A percentile compares a stretch with the other conserved stretches of the same genome.
Evolutionary conservation across 495 filamentous ascomycete genomes (phyloP).

Genomic region (Neurospora sp.): DNA sequence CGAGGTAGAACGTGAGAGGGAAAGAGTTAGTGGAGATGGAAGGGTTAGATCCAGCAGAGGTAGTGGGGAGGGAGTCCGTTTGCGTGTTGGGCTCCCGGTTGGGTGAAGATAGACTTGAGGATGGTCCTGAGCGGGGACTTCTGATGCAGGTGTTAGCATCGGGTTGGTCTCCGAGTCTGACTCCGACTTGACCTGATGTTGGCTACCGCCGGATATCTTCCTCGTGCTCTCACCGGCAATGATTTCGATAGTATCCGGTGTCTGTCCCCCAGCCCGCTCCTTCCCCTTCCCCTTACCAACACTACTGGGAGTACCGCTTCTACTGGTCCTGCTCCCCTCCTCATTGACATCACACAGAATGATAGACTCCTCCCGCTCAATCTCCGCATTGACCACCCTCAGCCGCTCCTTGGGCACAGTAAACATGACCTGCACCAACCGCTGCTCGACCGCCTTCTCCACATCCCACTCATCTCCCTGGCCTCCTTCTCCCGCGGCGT

Average conservation of each 20-base stretch:
- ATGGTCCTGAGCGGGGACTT: background rate
- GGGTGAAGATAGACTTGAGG: background rate
- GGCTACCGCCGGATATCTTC: background rate
- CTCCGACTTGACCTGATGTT: background rate
- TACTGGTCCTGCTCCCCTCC: background rate
- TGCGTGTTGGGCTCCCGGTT: background rate
- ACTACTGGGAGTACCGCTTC: background rate
- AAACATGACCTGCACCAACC: conserved; percentile 88
- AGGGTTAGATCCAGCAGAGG: background rate
- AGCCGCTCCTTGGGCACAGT: conserved; percentile 79
- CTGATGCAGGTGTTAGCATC: background rate
- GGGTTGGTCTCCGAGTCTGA: background rate
- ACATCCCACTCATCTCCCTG: conserved; percentile 70
- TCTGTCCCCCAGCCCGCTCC: background rate
- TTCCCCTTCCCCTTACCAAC: background rate
- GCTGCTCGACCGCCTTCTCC: conserved; percentile 66
- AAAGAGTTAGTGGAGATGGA: background rate
- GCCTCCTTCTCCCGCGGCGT: conserved; percentile 2
- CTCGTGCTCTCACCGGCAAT: background rate
- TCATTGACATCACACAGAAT: background rate
- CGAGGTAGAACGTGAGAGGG: background rate
- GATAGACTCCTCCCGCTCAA: conserved; percentile 31
- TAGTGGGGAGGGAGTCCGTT: background rate
- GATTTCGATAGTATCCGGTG: background rate
- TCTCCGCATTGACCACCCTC: conserved; percentile 71